Evolutionary conservation across 192 early-diverging fungal genomes (phyloP).

Genomic region (Backusella parvicylindrica): DNA sequence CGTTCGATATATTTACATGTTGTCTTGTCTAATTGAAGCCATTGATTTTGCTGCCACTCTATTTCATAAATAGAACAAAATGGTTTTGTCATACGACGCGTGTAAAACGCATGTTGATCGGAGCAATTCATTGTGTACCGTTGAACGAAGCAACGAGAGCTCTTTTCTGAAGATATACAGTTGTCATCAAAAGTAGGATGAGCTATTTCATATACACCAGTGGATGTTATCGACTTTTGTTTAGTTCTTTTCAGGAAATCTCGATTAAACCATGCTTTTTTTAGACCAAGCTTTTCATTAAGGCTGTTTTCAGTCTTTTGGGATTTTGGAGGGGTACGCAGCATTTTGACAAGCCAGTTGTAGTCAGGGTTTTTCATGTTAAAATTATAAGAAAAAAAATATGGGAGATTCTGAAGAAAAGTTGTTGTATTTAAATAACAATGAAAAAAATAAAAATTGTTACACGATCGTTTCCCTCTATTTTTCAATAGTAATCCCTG

Average conservation of each 20-base stretch:
- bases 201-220: background rate
- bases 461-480: background rate
- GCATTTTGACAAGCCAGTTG: background rate
- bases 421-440: background rate
- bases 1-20: conserved; percentile 2
- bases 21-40: background rate
- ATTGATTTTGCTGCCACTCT: conserved; percentile 12
- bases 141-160: background rate
- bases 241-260: background rate
- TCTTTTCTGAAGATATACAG: background rate
- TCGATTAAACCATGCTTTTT: background rate
- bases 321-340: background rate
- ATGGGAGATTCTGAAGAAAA: background rate
- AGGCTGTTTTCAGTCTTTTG: background rate
- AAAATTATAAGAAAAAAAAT: background rate
- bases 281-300: background rate
- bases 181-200: background rate
- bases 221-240: background rate
- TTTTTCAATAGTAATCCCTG: background rate
- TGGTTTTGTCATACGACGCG: background rate
- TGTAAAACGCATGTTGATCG: background rate
- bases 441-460: background rate
- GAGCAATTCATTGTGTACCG: background rate
- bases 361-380: background rate
- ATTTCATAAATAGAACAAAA: conserved; percentile 3